Base-by-base conservation (phyloP, 2,329 filamentous ascomycete genomes). In the Verticillium nonalfalfae region DNA sequence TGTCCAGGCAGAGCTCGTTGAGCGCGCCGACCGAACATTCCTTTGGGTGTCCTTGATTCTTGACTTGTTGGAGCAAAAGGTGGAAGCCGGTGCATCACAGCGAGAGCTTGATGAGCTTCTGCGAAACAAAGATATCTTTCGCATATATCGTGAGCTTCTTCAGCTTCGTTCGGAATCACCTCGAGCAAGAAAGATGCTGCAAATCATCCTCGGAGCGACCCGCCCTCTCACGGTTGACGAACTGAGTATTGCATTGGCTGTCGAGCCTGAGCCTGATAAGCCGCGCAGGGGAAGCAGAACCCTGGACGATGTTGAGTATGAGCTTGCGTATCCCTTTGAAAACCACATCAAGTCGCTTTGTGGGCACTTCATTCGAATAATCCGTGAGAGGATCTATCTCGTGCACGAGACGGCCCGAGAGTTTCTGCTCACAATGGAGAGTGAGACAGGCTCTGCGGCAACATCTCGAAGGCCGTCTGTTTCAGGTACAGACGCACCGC, bases 371-470 rank as follows among this genome's bases (percentile, higher is more conserved):
- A 58, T 66, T 14, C 62, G 63, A 14, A 63, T 67, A 7, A 62
- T 62, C 14, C 63, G 60, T 10, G 61, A 63, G 15, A 67, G 59
- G 1, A 64, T 68, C 4, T 67, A 68, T 34, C 60, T 68, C 11
- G 66, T 66, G 3, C 68, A 69, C 40, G 62, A 68, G 36, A 70
- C 67, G 18, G 67, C 66, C 5, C 62, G 63, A 18, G 67, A 67
- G 57, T 69, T 68, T 50, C 60, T 69, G 3, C 62, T 68, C 10
- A 15, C 38, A 13, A 39, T 15, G 10, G 38, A 36, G 13, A 14
- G 13, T 10, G 26, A 31, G 13, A 57, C 55, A 2, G 18, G 10
- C 36, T 36, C 60, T 34, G 4, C 15, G 1, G 15, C 13, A 39
- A 7, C 38, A 39, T 39, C 38, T 39, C 26, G 26, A 31, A 31